A percentile compares a stretch with the other conserved stretches of the same genome.
Evolutionary conservation across 371 early-diverging fungal species (phyloP).

Genomic region (Mucor saturninus): DNA sequence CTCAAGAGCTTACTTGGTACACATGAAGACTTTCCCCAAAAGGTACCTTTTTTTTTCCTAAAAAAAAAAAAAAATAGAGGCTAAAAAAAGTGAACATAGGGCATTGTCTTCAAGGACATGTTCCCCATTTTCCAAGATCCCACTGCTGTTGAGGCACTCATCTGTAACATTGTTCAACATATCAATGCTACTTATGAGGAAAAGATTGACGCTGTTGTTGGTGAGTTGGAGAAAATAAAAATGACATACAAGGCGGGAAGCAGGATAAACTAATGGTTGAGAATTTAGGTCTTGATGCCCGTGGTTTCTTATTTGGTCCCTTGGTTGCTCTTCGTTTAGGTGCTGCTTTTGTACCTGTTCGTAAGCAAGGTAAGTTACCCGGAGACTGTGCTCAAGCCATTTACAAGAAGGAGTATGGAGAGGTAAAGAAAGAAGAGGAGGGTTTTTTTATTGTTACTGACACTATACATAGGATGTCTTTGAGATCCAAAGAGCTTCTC

Average conservation of each 20-base stretch:
- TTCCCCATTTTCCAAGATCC: slow-evolving; percentile 97
- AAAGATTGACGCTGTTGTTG: slow-evolving; percentile 91
- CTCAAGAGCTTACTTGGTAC: slow-evolving; percentile 72
- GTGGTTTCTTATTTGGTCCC: slow-evolving; percentile 93
- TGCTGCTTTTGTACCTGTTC: slow-evolving; percentile 93
- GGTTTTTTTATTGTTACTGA: neutral
- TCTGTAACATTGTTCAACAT: slow-evolving; percentile 85
- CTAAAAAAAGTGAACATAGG: slow-evolving; percentile 39
- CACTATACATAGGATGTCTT: slow-evolving; percentile 72
- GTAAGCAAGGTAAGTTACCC: slow-evolving; percentile 96
- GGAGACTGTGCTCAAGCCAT: slow-evolving; percentile 72
- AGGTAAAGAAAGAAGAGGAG: slow-evolving; percentile 48
- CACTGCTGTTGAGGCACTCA: slow-evolving; percentile 87
- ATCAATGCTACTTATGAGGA: slow-evolving; percentile 67
- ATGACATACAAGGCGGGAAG: neutral
- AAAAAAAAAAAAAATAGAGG: neutral
- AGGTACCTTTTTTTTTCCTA: slow-evolving; percentile 50
- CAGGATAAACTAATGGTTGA: neutral
- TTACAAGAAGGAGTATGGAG: slow-evolving; percentile 96
- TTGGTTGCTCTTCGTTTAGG: slow-evolving; percentile 86
- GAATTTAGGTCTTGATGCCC: slow-evolving; percentile 87
- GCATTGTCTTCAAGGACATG: slow-evolving; percentile 93
- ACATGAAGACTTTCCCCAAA: slow-evolving; percentile 84
- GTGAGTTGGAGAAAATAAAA: slow-evolving; percentile 34
- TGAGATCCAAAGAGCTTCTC: slow-evolving; percentile 86